These are phyloP conservation scores for Psilocybe subaeruginosa DNA, from an alignment of 768 basidiomycete genomes.

Conservation along the genomic window DNA sequence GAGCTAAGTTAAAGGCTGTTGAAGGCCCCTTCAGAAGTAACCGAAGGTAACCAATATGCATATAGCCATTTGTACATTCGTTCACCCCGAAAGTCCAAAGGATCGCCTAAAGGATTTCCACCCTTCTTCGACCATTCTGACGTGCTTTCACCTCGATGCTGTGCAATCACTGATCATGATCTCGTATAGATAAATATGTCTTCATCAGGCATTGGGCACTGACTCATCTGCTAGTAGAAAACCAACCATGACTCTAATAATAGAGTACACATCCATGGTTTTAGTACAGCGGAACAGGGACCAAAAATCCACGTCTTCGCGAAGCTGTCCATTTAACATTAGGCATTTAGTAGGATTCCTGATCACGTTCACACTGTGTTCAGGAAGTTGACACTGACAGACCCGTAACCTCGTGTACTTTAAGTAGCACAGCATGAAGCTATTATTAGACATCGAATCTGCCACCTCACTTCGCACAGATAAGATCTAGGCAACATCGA, in stretches of 20 bases:
- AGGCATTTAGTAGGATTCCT: too few species aligned
- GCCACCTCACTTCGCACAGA: not conserved
- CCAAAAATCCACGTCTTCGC: not conserved
- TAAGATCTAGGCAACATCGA: not conserved
- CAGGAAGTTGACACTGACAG: not conserved
- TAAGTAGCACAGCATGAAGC: not conserved
- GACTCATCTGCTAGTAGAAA: too few species aligned
- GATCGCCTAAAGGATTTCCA: too few species aligned
- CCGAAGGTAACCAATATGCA: too few species aligned
- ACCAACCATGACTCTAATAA: too few species aligned
- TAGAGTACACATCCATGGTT: not conserved
- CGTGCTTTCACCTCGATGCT: too few species aligned
- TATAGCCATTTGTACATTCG: too few species aligned
- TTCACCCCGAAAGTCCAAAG: too few species aligned
- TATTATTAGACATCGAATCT: not conserved
- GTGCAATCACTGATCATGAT: too few species aligned
- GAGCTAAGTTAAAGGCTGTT: not conserved
- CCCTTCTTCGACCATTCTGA: too few species aligned
- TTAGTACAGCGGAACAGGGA: not conserved
- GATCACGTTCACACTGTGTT: too few species aligned
- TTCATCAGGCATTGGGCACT: not conserved
- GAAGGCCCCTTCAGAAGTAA: too few species aligned
- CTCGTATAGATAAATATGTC: not conserved
- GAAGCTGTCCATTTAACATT: not conserved
- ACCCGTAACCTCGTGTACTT: not conserved